phyloP scores from a whole-genome alignment of 345 rosid genomes.

The Brassica incana region DNA sequence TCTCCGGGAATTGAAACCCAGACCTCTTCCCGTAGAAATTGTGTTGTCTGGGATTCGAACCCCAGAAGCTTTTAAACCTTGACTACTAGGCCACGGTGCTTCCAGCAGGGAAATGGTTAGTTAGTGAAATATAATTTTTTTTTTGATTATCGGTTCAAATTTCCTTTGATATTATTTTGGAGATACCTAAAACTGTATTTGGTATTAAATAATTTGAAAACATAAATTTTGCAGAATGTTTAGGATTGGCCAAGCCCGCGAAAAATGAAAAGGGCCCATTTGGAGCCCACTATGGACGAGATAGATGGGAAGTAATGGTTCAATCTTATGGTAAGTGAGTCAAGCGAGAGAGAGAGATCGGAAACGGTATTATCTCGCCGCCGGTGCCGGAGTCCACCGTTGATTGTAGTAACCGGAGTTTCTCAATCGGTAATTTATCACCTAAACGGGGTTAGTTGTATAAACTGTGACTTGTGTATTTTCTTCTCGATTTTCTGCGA shows the following conservation, averaged over 20 bases:
- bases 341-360: slow-evolving; percentile 11
- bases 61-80: no score
- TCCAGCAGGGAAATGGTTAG: no score
- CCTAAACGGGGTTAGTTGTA: neutral
- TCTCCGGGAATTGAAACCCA: no score
- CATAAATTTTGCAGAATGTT: neutral
- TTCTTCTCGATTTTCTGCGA: no score
- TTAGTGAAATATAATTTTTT: no score
- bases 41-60: no score
- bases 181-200: no score
- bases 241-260: neutral
- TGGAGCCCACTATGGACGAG: slow-evolving; percentile 13
- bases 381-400: slow-evolving; percentile 27
- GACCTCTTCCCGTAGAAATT: no score
- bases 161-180: no score
- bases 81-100: no score
- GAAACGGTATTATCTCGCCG: slow-evolving; percentile 18
- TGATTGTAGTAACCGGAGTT: neutral
- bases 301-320: neutral
- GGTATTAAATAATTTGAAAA: no score
- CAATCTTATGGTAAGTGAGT: neutral
- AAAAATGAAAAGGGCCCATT: neutral
- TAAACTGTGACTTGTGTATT: neutral
- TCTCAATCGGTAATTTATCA: neutral
- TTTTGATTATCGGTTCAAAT: no score